Conservation (phyloP, 192 early-diverging fungal genomes). For the Coemansia sp. region DNA sequence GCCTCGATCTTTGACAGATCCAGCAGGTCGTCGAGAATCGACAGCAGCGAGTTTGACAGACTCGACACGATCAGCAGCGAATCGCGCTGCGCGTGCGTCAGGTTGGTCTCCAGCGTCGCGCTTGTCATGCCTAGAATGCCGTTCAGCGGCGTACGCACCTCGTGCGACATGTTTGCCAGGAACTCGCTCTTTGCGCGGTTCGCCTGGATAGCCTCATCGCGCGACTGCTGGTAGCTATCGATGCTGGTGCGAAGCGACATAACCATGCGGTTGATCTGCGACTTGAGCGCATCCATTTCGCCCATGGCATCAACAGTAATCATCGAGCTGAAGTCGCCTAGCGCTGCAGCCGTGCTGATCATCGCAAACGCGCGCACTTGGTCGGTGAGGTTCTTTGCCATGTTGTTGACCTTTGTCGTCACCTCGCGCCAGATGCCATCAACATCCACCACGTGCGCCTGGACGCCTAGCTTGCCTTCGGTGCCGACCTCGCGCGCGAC, state of each 20-base stretch:
- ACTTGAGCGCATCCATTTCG: slow-evolving; percentile 84
- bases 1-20: slow-evolving; percentile 88
- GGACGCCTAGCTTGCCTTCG: slow-evolving; percentile 60
- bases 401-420: slow-evolving; percentile 62
- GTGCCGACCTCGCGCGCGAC: slow-evolving; percentile 63
- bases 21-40: slow-evolving; percentile 82
- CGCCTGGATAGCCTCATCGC: slow-evolving; percentile 79
- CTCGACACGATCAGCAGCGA: slow-evolving; percentile 78
- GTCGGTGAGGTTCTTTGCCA: slow-evolving; percentile 64
- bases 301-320: slow-evolving; percentile 81
- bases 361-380: slow-evolving; percentile 83
- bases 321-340: slow-evolving; percentile 70
- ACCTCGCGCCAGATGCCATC: slow-evolving; percentile 62
- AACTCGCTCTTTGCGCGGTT: slow-evolving; percentile 79
- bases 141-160: slow-evolving; percentile 85
- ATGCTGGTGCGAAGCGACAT: slow-evolving; percentile 75
- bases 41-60: slow-evolving; percentile 70
- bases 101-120: slow-evolving; percentile 73
- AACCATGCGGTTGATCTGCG: slow-evolving; percentile 87
- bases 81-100: slow-evolving; percentile 80
- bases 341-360: slow-evolving; percentile 73
- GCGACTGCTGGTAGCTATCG: slow-evolving; percentile 75
- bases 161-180: slow-evolving; percentile 81
- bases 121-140: slow-evolving; percentile 79
- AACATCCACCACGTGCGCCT: slow-evolving; percentile 47